Evolutionary conservation across 202 grass and related monocot species (phyloP), one percentile per base, ranked within the genome.

Genomic region (Panicum hallii): DNA sequence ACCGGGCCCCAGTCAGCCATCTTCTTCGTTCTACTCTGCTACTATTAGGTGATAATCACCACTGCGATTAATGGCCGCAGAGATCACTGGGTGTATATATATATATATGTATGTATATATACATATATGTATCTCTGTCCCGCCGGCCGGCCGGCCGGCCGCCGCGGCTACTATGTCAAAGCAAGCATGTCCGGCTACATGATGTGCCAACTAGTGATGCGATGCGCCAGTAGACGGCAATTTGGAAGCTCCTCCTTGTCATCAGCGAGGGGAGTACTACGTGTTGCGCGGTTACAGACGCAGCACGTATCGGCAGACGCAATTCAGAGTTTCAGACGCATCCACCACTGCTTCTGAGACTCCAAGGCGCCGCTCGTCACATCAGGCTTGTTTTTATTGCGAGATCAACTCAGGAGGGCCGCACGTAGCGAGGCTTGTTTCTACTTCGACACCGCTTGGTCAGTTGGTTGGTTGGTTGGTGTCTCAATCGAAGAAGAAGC

Each of bases 1-100:
- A 89, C 87, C 2, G 87, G 87, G 0, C 87, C 43, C 87, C 87
- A 89, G 70, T 89, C 82, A 2, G 22, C 48, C 84, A 67, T 84
- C 12, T 1, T 40, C 72, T 36, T 4, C 41, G 2, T 6, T 7
- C 28, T 11, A 34, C 6, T 42, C 16, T 20, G 4, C 15, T 43
- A 9, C 19, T 67, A 3, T 1, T 1, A 2, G 15, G 44, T 23
- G 4, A 7, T 4, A 6, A 40, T 34, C 19, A 40, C n/a, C 40
- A 11, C 26, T 54, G 49, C 6, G 12, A 34, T 52, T 50, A 17
- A 34, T 32, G 63, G 32, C 7, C 32, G 34, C 12, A 14, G 28
- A 40, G 16, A 11, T 38, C 32, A 4, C 36, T 43, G 64, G 13
- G 15, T 5, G 0, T 5, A 2, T 23, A 2, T 62, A 30, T 5